Conservation (phyloP, 805 yeast species). For the Jamesozyma jinghongensis region DNA sequence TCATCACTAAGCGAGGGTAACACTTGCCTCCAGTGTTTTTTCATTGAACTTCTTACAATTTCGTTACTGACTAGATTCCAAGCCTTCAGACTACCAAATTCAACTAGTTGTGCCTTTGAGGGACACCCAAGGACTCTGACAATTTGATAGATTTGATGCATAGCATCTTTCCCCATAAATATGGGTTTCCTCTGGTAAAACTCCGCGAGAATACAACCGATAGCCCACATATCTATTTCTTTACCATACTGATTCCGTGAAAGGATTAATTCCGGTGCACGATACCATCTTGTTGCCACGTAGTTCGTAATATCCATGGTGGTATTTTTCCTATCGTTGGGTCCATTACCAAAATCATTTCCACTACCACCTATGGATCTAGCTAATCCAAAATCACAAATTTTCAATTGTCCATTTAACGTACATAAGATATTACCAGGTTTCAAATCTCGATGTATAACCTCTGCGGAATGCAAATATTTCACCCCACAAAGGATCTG, state of each 20-base stretch:
- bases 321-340: no score
- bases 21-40: constrained; percentile 41
- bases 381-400: constrained; percentile 92
- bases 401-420: constrained; percentile 63
- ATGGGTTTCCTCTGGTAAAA: constrained; percentile 71
- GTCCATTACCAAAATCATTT: no score
- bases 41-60: constrained; percentile 23
- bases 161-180: constrained; percentile 64
- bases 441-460: constrained; percentile 84
- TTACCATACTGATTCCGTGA: constrained; percentile 52
- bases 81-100: constrained; percentile 40
- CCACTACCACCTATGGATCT: constrained; percentile 51
- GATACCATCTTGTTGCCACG: constrained; percentile 92
- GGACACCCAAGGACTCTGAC: constrained; percentile 68
- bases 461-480: constrained; percentile 86
- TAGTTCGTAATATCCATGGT: constrained; percentile 57
- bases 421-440: constrained; percentile 84
- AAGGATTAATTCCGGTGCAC: constrained; percentile 85
- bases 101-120: constrained; percentile 34
- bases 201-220: constrained; percentile 85
- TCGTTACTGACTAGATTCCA: constrained; percentile 40
- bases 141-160: constrained; percentile 64
- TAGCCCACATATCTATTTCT: constrained; percentile 85
- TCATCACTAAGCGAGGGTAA: constrained; percentile 53
- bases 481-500: constrained; percentile 81